phyloP scores from a whole-genome alignment of 345 rosid species.

The Arabis alpina region DNA sequence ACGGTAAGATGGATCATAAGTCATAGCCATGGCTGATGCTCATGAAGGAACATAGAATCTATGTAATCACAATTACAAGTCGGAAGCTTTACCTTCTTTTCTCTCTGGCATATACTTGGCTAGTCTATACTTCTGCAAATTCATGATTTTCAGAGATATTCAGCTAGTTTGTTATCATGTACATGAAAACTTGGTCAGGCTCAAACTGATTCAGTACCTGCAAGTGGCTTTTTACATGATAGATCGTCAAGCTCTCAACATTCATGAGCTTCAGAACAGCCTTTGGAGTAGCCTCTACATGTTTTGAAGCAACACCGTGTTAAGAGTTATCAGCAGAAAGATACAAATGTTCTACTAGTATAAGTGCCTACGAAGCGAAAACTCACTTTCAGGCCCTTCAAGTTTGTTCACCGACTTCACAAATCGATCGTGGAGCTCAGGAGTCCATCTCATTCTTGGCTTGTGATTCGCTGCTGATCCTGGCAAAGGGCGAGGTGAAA shows the following conservation, averaged over 20 bases:
- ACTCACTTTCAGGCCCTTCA: conserved; percentile 95
- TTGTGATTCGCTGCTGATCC: conserved; percentile 57
- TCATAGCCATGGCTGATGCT: background rate
- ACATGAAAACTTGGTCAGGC: background rate
- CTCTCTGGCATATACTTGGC: conserved; percentile 91
- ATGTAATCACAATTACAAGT: conserved; percentile 9
- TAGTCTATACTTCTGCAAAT: conserved; percentile 84
- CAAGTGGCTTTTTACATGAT: conserved; percentile 94
- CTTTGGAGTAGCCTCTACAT: conserved; percentile 92
- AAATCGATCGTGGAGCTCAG: conserved; percentile 80
- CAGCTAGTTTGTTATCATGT: conserved; percentile 16
- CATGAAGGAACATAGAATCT: conserved; percentile 21
- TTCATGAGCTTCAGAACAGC: conserved; percentile 91
- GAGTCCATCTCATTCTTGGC: conserved; percentile 96
- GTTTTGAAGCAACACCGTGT: conserved; percentile 27
- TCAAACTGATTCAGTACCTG: conserved; percentile 57
- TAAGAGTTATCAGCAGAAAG: conserved; percentile 12
- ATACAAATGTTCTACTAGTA: background rate
- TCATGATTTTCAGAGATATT: conserved; percentile 22
- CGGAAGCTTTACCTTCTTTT: conserved; percentile 68
- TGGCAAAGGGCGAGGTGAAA: conserved; percentile 54
- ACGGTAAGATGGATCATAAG: conserved; percentile 1
- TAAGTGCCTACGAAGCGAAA: conserved; percentile 1
- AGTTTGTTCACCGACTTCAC: conserved; percentile 72
- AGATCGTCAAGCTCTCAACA: conserved; percentile 84